Conservation (phyloP, 2,329 filamentous ascomycete genomes). For the Lachnellula cervina region DNA sequence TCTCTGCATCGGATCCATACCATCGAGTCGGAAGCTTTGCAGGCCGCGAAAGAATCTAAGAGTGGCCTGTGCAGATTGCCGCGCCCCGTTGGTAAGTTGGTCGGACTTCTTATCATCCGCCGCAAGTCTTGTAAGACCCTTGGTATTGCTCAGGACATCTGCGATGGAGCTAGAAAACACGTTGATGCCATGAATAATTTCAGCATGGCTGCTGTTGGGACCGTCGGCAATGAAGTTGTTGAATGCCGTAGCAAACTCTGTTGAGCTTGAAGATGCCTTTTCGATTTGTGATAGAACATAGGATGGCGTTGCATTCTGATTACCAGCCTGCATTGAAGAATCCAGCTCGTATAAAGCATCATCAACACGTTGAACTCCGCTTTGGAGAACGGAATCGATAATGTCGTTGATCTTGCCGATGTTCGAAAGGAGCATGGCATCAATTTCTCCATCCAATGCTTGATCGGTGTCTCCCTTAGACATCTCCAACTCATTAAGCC, state of each 20-base stretch:
- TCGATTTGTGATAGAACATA: conserved; percentile 97
- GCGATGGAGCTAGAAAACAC: conserved; percentile 86
- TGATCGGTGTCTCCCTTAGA: conserved; percentile 71
- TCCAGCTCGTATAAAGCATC: conserved; percentile 96
- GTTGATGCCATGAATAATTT: conserved; percentile 89
- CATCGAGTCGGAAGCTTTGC: conserved; percentile 89
- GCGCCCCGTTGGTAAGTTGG: conserved; percentile 73
- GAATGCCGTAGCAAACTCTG: conserved; percentile 96
- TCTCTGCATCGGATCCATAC: conserved; percentile 85
- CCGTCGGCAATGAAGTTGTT: conserved; percentile 98
- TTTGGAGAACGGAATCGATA: conserved; percentile 92
- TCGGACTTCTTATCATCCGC: conserved; percentile 95
- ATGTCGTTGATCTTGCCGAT: conserved; percentile 94
- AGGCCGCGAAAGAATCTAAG: conserved; percentile 94
- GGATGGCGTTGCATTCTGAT: conserved; percentile 92
- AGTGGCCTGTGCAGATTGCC: conserved; percentile 78
- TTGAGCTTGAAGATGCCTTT: conserved; percentile 89
- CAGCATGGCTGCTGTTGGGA: conserved; percentile 80
- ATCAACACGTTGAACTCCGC: conserved; percentile 88
- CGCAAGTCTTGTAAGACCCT: conserved; percentile 87
- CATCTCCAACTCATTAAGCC: conserved; percentile 81
- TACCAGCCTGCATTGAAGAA: conserved; percentile 96
- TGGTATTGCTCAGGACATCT: conserved; percentile 93
- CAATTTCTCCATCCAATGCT: conserved; percentile 84
- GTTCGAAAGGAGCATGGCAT: conserved; percentile 80